These are phyloP conservation scores for Arachis stenosperma DNA, from an alignment of 306 rosid genomes.

Conservation along the genomic window DNA sequence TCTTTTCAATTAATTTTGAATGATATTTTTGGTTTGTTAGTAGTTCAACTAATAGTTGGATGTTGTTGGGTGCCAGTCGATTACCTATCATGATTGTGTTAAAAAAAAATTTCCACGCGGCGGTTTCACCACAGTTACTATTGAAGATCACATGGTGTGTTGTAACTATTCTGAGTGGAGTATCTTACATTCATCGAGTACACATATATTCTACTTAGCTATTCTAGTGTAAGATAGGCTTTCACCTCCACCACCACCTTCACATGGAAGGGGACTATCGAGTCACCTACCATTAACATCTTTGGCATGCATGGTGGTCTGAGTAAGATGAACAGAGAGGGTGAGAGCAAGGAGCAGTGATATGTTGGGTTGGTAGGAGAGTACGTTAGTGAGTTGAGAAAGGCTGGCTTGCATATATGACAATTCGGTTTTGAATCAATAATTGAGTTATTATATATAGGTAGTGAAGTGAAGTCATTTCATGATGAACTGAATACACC, in stretches of 20 bases:
- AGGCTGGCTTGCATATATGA: constrained; percentile 1
- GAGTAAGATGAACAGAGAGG: not conserved
- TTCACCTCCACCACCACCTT: not conserved
- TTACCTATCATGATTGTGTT: too few relatives aligned
- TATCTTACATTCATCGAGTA: not conserved
- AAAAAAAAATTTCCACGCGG: constrained; percentile 4
- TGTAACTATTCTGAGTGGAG: constrained; percentile 13
- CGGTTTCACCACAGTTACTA: constrained; percentile 12
- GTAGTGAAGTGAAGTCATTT: not conserved
- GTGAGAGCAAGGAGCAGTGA: not conserved
- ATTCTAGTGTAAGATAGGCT: not conserved
- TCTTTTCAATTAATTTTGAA: too few relatives aligned
- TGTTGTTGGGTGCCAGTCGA: too few relatives aligned
- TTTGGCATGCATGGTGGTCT: not conserved
- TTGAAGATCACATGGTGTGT: constrained; percentile 36
- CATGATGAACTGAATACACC: not conserved
- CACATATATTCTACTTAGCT: not conserved
- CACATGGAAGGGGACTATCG: not conserved
- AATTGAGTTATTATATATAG: not conserved
- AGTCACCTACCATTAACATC: constrained; percentile 11
- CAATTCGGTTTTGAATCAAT: not conserved
- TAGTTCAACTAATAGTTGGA: too few relatives aligned
- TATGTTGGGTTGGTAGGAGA: not conserved
- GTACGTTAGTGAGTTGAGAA: not conserved
- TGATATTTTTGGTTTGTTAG: too few relatives aligned